Evolutionary conservation across 225 moss, liverwort and hornwort species (phyloP), one percentile per base, ranked within the genome.

Genomic region (Bryum argenteum): DNA sequence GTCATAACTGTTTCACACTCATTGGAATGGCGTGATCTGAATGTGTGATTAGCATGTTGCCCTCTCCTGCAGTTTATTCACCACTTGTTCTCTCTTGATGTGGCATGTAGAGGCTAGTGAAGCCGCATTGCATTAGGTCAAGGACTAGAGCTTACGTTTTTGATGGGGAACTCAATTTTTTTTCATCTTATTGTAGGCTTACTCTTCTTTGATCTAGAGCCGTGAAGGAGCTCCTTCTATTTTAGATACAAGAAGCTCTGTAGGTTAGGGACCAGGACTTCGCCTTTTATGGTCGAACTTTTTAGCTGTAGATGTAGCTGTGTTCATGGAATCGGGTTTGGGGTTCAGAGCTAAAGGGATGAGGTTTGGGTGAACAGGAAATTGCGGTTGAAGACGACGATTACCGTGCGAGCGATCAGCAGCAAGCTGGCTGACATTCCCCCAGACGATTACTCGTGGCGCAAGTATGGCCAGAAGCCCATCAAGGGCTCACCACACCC

Each of bases 401-500:
- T 94, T 52, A 79, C 64, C 40, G 97, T 97, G 16, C 86, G 90
- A 71, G 97, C 97, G 8, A 97, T 97, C 73, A 97, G 97, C 78
- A 97, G 89, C 82, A 97, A 97, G 66, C 72, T 92, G 17, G 97
- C 97, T 10, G 97, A 97, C 61, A 97, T 97, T 62, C 97, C 97
- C 37, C 97, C 91, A 8, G 97, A 97, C 67, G 97, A 97, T 54
- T 97, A 88, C 75, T 97, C 97, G 2, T 97, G 97, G 97, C 84
- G 97, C 61, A 97, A 97, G 68, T 97, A 97, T 69, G 97, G 97
- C 53, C 97, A 97, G 80, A 97, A 97, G 66, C 97, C 97, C 24
- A 97, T 97, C 79, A 97, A 97, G 63, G 97, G 97, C 48, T 97
- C 97, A 43, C 97, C 97, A 0, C 97, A 97, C 51, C 97, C 97